Conservation (phyloP, 1,139 yeast genomes). For the Meyerozyma athensensis region DNA sequence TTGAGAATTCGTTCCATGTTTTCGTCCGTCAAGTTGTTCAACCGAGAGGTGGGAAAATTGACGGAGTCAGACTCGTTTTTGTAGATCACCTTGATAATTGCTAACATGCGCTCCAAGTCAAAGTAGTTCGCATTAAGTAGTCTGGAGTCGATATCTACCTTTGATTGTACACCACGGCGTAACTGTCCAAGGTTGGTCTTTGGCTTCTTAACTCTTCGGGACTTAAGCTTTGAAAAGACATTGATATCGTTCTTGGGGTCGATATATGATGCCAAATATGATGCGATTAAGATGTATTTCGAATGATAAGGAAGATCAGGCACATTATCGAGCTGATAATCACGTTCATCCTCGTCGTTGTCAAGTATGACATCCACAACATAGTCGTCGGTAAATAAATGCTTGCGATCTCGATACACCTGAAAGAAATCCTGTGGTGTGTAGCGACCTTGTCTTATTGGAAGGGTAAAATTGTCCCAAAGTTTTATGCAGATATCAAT, state of each 20-base stretch:
- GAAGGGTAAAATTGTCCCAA: conserved; percentile 50
- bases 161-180: conserved; percentile 32
- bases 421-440: conserved; percentile 38
- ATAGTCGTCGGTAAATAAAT: conserved; percentile 37
- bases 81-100: conserved; percentile 59
- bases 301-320: conserved; percentile 49
- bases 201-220: conserved; percentile 34
- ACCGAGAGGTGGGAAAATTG: conserved; percentile 20
- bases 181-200: conserved; percentile 15
- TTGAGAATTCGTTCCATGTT: conserved; percentile 27
- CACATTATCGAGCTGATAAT: conserved; percentile 1
- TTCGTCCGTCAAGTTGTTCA: conserved; percentile 25
- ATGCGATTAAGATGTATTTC: conserved; percentile 61
- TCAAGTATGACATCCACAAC: conserved; percentile 24
- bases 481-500: conserved; percentile 37
- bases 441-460: conserved; percentile 29
- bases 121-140: conserved; percentile 58
- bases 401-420: conserved; percentile 41
- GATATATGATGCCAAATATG: conserved; percentile 66
- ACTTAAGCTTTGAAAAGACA: conserved; percentile 55
- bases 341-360: conserved; percentile 7
- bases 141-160: conserved; percentile 47
- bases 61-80: conserved; percentile 33
- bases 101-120: conserved; percentile 64
- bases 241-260: conserved; percentile 57